Base-by-base conservation (phyloP, 2,329 filamentous ascomycete genomes). In the Coniochaeta sp. region DNA sequence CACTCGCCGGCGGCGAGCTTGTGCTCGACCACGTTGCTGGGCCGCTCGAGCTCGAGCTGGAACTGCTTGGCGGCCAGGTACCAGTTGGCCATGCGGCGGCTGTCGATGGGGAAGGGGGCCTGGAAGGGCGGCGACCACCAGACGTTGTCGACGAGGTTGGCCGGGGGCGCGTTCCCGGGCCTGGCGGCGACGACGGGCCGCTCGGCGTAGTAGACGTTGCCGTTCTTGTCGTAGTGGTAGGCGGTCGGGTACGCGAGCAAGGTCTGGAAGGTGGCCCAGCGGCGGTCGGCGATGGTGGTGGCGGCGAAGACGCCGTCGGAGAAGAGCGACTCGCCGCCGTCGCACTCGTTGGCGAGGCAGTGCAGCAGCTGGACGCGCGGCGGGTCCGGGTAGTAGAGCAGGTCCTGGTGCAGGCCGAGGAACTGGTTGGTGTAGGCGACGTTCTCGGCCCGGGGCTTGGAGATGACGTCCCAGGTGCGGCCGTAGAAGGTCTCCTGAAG, bases 401-500 rank as follows among this genome's bases (percentile, higher is more conserved):
- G 81, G 71, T 98, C 95, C 84, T 96, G 95, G 75, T 99, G 95
- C 55, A 97, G 86, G 17, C 90, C 90, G 1, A 98, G 85, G 68
- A 87, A 88, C 56, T 88, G 82, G 68, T 83, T 88, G 1, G 93
- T 97, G 75, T 98, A 92, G 10, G 95, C 93, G 4, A 97, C 90
- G 71, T 98, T 98, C 70, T 93, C 92, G 26, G 93, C 91, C 59
- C 90, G 73, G 1, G 89, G 88, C 58, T 96, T 89, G 3, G 88
- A 91, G 59, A 86, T 84, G 14, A 98, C 93, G 73, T 97, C 89
- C 86, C 93, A 98, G 0, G 91, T 96, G 66, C 82, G 79, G 47
- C 95, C 95, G 73, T 98, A 98, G 70, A 98, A 95, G 8, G 93
- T 95, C 67, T 91, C 87, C 68, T 91, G 89, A 28, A 97, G 76